Evolutionary conservation across 768 basidiomycete genomes (phyloP).

Genomic region (Collybia sp.): DNA sequence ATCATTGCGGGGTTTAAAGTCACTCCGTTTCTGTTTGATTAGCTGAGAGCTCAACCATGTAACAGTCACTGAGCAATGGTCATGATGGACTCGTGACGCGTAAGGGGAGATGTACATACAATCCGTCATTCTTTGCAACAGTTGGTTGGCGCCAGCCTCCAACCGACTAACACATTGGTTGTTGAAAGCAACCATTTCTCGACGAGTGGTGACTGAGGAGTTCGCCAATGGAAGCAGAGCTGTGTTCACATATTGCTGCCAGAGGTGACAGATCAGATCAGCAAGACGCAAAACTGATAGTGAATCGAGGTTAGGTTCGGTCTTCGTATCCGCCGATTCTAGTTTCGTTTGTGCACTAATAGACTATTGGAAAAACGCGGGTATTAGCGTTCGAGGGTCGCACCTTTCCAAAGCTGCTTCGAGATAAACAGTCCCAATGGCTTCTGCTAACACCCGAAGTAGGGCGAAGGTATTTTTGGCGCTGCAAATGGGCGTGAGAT

Average conservation of each 20-base stretch:
- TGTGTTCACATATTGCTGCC: slow-evolving; percentile 94
- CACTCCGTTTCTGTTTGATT: slow-evolving; percentile 89
- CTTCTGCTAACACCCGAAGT: slow-evolving; percentile 81
- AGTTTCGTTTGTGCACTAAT: slow-evolving; percentile 65
- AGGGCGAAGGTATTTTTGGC: slow-evolving; percentile 86
- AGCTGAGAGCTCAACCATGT: slow-evolving; percentile 74
- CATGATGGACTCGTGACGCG: neutral
- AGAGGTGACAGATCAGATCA: slow-evolving; percentile 90
- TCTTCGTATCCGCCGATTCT: slow-evolving; percentile 68
- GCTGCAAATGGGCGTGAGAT: slow-evolving; percentile 32
- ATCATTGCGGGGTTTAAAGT: slow-evolving; percentile 96
- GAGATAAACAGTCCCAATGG: slow-evolving; percentile 77
- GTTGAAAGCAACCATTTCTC: slow-evolving; percentile 92
- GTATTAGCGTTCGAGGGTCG: slow-evolving; percentile 15
- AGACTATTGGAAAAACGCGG: slow-evolving; percentile 7
- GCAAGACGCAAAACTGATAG: slow-evolving; percentile 62
- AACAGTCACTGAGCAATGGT: slow-evolving; percentile 49
- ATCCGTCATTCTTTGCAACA: slow-evolving; percentile 81
- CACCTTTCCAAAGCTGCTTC: slow-evolving; percentile 93
- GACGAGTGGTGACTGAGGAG: slow-evolving; percentile 78
- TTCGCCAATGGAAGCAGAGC: slow-evolving; percentile 86
- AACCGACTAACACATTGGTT: slow-evolving; percentile 81
- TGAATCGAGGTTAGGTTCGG: slow-evolving; percentile 74
- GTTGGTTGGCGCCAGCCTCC: slow-evolving; percentile 75
- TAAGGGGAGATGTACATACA: slow-evolving; percentile 33